Base-by-base conservation (phyloP, 495 filamentous ascomycete genomes). In the Penicillium ochrochloron region DNA sequence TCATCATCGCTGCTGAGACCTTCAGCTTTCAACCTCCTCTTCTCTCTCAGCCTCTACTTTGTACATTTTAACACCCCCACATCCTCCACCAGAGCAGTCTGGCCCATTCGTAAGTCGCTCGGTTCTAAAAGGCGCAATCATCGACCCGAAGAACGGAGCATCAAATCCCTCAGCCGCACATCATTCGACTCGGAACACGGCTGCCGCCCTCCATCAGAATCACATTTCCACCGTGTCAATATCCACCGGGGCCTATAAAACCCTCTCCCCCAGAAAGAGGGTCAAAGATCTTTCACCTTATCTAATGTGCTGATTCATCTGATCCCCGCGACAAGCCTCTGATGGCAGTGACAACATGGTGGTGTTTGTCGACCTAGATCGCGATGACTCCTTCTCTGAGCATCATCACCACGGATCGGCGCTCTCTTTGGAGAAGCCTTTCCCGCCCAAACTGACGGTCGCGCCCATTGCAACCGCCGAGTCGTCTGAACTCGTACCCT, bases 331-430 rank as follows among this genome's bases (percentile, higher is more conserved):
- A 44, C 39, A 56, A 25, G 60, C 59, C 61, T 70, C 69, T 59
- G 61, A 73, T 74, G 72, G 71, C 66, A 68, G 63, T 33, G 73
- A 53, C 73, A 78, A 65, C 33, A 82, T 82, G 79, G 79, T 82
- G 65, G 77, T 80, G 25, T 82, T 82, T 70, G 75, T 82, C 66
- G 78, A 82, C 67, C 72, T 78, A 48, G 78, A 80, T 27, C 61
- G 69, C 44, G 76, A 80, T 73, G 66, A 54, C n/a, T 29, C 67
- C 44, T 70, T 75, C 63, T 53, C 70, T 52, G 65, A 70, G 42
- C 69, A 69, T 67, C 66, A 57, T 27, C 35, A 56, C 21, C 53
- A 62, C 21, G 57, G 62, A 44, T 66, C 67, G n/a, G 25, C 62
- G 11, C 21, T 61, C 57, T 64, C 60, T 52, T 60, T 54, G 46